Conservation (phyloP, 1,284 basidiomycete species). For the Cystobasidium sp. region DNA sequence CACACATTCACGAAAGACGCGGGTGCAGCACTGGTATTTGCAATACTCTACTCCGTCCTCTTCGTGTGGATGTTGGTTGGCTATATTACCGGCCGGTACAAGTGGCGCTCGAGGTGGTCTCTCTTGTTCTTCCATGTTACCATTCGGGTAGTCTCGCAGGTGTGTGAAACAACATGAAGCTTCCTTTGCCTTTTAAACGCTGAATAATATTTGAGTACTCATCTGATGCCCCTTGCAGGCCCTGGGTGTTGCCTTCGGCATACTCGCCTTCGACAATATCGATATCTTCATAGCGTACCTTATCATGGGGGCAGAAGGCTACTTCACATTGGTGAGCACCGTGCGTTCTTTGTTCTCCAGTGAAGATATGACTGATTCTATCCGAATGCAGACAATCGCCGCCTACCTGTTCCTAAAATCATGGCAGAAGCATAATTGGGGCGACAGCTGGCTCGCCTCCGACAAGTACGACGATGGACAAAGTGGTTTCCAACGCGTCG, state of each 20-base stretch:
- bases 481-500: not conserved
- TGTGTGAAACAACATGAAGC: not conserved
- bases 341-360: not conserved
- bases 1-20: constrained; percentile 36
- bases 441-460: constrained; percentile 27
- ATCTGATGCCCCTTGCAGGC: constrained; percentile 2
- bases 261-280: constrained; percentile 27
- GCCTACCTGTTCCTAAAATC: constrained; percentile 37
- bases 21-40: constrained; percentile 17
- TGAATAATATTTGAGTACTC: not conserved
- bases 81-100: constrained; percentile 27
- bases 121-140: constrained; percentile 28
- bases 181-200: not conserved
- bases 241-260: constrained; percentile 32
- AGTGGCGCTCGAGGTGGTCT: constrained; percentile 30
- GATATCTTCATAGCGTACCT: constrained; percentile 36
- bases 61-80: constrained; percentile 31
- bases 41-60: constrained; percentile 24
- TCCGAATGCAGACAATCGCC: constrained; percentile 21
- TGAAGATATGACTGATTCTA: not conserved
- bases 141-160: constrained; percentile 36
- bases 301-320: constrained; percentile 39
- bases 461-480: constrained; percentile 13
- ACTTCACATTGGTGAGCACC: constrained; percentile 33
- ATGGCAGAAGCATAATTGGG: constrained; percentile 36